Base-by-base conservation (phyloP, 176 grass and related monocot species). In the Cocos nucifera region DNA sequence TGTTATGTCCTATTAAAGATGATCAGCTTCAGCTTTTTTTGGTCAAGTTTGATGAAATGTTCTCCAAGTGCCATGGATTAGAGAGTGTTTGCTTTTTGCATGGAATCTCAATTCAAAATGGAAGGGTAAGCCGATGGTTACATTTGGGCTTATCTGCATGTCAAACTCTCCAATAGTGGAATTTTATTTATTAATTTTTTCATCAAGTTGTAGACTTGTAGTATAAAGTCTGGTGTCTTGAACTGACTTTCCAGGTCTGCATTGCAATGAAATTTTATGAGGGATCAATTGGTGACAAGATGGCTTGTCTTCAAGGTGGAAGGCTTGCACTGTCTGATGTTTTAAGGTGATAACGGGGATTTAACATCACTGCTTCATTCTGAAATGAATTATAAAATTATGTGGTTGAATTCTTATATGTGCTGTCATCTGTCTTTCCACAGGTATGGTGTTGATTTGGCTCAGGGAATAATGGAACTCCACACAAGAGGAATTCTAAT, bases 181-280 rank as follows among this genome's bases (percentile, higher is more conserved):
- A 12, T 10, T 39, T 10, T 39, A 39, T 39, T 10, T 39, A 39
- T 39, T 12, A 12, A 12, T 44, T 44, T 35, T 35, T 44, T 14
- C 35, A 10, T 44, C 10, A 44, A 44, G 32, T 44, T 44, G 10
- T 12, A 2, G 35, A 44, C 35, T 44, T 3, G 6, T 44, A 44
- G 9, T 12, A 44, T 44, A 44, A 44, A 12, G 35, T 44, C 35
- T 44, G 35, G 35, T 1, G 10, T 27, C 3, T 22, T 22, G 3
- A 22, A 63, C 17, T 61, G 17, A 53, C 52, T 26, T 87, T 85
- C 61, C 78, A 98, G 93, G 72, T 98, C 56, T 92, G 87, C 56
- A 83, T 98, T 57, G 83, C 77, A 0, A 98, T 98, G 87, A 98
- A 88, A 75, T 98, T 88, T 75, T 92, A 98, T 16, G 93, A 98